Conservation (phyloP, 2,329 filamentous ascomycete species). For the Aureobasidium sp. region DNA sequence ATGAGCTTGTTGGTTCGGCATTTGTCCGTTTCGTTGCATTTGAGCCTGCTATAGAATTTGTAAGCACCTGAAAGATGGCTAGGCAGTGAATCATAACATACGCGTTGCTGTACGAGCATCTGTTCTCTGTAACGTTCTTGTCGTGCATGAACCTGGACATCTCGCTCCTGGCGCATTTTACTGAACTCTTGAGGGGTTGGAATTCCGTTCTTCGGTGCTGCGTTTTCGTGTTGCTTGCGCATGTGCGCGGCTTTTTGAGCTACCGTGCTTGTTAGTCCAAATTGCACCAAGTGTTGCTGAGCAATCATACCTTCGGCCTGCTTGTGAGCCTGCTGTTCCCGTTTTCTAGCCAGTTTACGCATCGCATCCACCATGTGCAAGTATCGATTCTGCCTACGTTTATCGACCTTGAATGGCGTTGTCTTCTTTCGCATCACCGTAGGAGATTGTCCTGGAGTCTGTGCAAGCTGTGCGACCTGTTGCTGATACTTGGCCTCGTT, state of each 20-base stretch:
- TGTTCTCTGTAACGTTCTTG: slow-evolving; percentile 56
- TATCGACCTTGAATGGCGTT: slow-evolving; percentile 74
- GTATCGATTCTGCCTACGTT: slow-evolving; percentile 77
- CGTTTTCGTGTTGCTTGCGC: slow-evolving; percentile 65
- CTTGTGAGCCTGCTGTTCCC: slow-evolving; percentile 77
- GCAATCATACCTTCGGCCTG: slow-evolving; percentile 61
- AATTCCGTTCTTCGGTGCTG: slow-evolving; percentile 49
- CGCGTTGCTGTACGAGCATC: slow-evolving; percentile 42
- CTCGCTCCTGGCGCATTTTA: slow-evolving; percentile 76
- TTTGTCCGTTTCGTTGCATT: slow-evolving; percentile 16
- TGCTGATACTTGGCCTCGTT: slow-evolving; percentile 50
- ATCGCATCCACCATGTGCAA: slow-evolving; percentile 87
- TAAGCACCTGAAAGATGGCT: neutral
- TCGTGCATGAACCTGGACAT: slow-evolving; percentile 55
- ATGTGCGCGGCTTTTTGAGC: slow-evolving; percentile 59
- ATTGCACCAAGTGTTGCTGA: neutral
- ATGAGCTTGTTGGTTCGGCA: slow-evolving; percentile 4
- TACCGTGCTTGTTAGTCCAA: slow-evolving; percentile 15
- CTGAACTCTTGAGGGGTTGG: slow-evolving; percentile 88
- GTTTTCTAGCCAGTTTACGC: slow-evolving; percentile 90
- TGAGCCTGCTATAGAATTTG: slow-evolving; percentile 20
- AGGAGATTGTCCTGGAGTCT: slow-evolving; percentile 42
- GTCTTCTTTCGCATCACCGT: slow-evolving; percentile 59
- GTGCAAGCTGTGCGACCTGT: slow-evolving; percentile 48
- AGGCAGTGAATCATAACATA: neutral